These are phyloP conservation scores for Diaporthe citriasiana DNA, from an alignment of 2,329 filamentous ascomycete genomes.

Conservation along the genomic window DNA sequence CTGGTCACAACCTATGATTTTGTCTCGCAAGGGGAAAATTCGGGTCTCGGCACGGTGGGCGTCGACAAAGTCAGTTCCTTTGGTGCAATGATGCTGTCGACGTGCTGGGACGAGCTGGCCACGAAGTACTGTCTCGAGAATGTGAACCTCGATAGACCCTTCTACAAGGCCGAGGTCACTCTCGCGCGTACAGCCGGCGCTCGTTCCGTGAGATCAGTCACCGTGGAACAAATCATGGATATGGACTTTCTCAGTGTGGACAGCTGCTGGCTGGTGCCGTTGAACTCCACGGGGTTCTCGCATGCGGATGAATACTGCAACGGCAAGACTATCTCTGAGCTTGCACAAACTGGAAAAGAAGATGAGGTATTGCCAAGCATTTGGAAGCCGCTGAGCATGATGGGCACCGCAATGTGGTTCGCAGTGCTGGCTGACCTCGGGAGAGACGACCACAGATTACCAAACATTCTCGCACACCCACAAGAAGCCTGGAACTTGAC, in stretches of 20 bases:
- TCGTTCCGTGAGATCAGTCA: neutral
- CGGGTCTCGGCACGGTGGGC: neutral
- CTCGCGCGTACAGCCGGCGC: neutral
- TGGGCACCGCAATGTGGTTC: neutral
- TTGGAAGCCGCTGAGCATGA: neutral
- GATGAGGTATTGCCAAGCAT: neutral
- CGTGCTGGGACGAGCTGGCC: neutral
- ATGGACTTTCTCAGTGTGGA: neutral
- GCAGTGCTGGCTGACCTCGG: constrained; percentile 3
- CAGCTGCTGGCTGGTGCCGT: neutral
- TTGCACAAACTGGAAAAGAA: neutral
- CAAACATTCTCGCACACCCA: neutral
- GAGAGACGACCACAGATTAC: constrained; percentile 2
- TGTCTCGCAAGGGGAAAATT: neutral
- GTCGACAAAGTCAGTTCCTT: neutral
- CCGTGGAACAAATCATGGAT: neutral
- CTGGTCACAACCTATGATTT: neutral
- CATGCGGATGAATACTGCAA: neutral
- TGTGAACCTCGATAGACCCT: neutral
- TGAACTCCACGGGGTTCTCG: neutral
- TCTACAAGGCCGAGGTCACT: neutral
- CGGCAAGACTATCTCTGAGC: neutral
- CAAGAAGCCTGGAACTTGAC: neutral
- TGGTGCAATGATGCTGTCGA: neutral
- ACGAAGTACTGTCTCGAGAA: constrained; percentile 3